Conservation (phyloP, 257 asterid species). For the Gardenia jasminoides region DNA sequence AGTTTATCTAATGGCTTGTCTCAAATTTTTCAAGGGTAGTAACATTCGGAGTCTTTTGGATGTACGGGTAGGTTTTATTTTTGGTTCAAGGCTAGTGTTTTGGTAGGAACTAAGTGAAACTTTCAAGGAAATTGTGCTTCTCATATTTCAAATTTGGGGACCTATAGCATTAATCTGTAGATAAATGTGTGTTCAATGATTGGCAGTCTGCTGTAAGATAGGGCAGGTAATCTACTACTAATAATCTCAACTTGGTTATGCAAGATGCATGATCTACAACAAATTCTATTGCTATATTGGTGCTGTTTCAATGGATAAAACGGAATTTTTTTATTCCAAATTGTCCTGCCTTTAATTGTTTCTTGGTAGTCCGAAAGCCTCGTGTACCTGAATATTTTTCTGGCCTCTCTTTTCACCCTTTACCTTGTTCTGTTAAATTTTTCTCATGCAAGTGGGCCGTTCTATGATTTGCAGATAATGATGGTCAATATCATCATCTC, state of each 20-base stretch:
- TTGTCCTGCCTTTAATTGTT: background rate
- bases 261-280: background rate
- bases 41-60: background rate
- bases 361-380: background rate
- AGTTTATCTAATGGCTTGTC: background rate
- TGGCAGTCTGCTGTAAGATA: background rate
- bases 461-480: slow-evolving; percentile 60
- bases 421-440: slow-evolving; percentile 23
- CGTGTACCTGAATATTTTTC: slow-evolving; percentile 12
- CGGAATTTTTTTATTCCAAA: background rate
- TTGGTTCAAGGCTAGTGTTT: no score
- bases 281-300: background rate
- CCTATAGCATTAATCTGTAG: background rate
- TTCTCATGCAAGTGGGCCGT: slow-evolving; percentile 7
- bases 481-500: slow-evolving; percentile 82
- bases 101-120: background rate
- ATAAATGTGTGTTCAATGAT: background rate
- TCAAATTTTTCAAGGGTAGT: background rate
- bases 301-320: background rate
- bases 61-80: background rate
- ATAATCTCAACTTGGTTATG: background rate
- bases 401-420: slow-evolving; percentile 13
- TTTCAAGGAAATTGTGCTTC: background rate
- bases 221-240: background rate
- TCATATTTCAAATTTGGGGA: background rate